These are phyloP conservation scores for Mycothermus thermophilus DNA, from an alignment of 495 filamentous ascomycete genomes.

Conservation along the genomic window DNA sequence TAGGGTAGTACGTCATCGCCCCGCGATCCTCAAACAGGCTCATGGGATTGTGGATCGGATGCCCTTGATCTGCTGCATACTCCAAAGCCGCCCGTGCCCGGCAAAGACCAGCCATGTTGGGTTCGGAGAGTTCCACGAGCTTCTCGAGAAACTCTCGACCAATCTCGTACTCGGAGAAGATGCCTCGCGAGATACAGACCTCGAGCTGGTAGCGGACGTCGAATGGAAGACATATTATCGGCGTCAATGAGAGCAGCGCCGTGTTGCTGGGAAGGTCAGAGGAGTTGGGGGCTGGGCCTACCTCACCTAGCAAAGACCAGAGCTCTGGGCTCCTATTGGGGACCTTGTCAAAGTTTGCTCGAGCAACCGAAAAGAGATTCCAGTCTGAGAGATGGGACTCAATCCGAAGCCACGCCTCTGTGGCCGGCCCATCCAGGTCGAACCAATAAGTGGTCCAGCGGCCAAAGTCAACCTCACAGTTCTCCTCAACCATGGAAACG, in stretches of 20 bases:
- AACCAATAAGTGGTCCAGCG: conserved; percentile 59
- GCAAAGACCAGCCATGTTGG: conserved; percentile 7
- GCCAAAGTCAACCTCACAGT: conserved; percentile 62
- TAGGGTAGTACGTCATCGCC: conserved; percentile 31
- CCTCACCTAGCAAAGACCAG: conserved; percentile 50
- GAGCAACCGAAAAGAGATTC: conserved; percentile 43
- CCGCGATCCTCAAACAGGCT: conserved; percentile 46
- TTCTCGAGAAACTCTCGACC: conserved; percentile 46
- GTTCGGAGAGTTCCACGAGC: conserved; percentile 35
- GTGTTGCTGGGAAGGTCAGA: too few species aligned
- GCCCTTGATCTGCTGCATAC: conserved; percentile 33
- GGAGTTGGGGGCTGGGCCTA: too few species aligned
- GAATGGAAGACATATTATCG: conserved; percentile 46
- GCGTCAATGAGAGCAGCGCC: conserved; percentile 18
- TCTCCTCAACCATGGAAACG: conserved; percentile 42
- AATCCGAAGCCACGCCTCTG: conserved; percentile 28
- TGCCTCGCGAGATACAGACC: conserved; percentile 68
- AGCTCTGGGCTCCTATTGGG: conserved; percentile 17
- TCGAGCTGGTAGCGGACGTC: conserved; percentile 80
- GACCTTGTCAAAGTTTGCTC: conserved; percentile 17
- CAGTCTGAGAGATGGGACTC: conserved; percentile 51
- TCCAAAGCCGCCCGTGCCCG: conserved; percentile 26
- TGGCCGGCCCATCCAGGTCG: conserved; percentile 25
- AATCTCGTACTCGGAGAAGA: conserved; percentile 70
- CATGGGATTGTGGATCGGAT: conserved; percentile 56